Evolutionary conservation across 768 basidiomycete genomes (phyloP).

Genomic region (Suillus americanus): DNA sequence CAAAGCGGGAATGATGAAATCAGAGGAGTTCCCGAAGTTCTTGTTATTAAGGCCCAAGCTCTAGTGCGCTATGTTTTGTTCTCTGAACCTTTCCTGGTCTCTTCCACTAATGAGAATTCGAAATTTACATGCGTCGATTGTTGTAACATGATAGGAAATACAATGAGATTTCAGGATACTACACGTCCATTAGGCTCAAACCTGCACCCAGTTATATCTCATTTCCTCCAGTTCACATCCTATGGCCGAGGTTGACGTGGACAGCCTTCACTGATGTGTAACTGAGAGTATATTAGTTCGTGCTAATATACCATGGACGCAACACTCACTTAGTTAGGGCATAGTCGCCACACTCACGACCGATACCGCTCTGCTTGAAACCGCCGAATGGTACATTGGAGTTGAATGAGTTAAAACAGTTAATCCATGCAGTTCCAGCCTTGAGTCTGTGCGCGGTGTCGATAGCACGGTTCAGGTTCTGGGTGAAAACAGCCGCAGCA

Average conservation of each 20-base stretch:
- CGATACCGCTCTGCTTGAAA: slow-evolving; percentile 81
- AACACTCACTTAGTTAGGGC: slow-evolving; percentile 48
- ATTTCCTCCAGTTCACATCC: slow-evolving; percentile 13
- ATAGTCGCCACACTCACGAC: slow-evolving; percentile 79
- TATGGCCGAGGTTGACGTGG: slow-evolving; percentile 51
- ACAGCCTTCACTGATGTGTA: slow-evolving; percentile 63
- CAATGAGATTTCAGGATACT: background rate
- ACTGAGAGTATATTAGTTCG: slow-evolving; percentile 25
- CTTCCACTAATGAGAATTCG: background rate
- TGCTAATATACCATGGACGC: background rate
- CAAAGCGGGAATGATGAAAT: slow-evolving; percentile 1
- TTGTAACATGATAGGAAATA: background rate
- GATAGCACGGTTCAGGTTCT: slow-evolving; percentile 74
- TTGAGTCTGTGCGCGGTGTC: slow-evolving; percentile 70
- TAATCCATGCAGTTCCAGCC: slow-evolving; percentile 80
- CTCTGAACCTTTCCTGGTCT: background rate
- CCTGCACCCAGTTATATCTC: background rate
- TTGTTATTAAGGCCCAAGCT: background rate
- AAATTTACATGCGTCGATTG: background rate
- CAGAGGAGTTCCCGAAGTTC: background rate
- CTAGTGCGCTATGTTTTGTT: background rate
- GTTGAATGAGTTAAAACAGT: slow-evolving; percentile 29
- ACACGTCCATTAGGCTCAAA: background rate
- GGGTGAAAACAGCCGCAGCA: slow-evolving; percentile 83
- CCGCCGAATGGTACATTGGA: slow-evolving; percentile 75